Evolutionary conservation across 495 filamentous ascomycete genomes (phyloP).

Genomic region (Lasiosphaeria ovina): DNA sequence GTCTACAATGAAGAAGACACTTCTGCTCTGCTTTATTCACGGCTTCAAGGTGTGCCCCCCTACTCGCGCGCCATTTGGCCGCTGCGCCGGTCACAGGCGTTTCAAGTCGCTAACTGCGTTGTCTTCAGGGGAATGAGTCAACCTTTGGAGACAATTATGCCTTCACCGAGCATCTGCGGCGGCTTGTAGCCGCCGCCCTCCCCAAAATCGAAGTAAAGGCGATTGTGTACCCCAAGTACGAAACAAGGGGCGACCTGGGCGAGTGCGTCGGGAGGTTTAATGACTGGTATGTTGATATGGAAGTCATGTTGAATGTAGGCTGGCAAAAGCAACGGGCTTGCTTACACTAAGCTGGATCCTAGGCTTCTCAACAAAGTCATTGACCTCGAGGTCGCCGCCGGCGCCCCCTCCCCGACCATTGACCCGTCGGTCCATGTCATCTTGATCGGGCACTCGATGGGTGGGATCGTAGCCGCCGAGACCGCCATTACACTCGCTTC

Average conservation of each 20-base stretch:
- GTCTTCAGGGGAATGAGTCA: conserved; percentile 72
- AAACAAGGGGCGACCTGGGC: conserved; percentile 83
- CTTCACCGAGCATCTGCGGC: conserved; percentile 73
- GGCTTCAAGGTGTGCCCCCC: conserved; percentile 79
- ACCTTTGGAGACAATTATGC: conserved; percentile 67
- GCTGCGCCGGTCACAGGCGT: background rate
- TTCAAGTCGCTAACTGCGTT: background rate
- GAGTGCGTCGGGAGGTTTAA: conserved; percentile 78
- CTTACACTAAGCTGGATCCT: conserved; percentile 5
- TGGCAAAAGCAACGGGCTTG: background rate
- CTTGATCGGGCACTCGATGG: conserved; percentile 92
- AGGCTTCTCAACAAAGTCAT: conserved; percentile 92
- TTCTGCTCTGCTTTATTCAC: conserved; percentile 91
- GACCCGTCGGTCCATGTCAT: conserved; percentile 84
- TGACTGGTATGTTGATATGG: conserved; percentile 63
- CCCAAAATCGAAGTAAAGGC: conserved; percentile 69
- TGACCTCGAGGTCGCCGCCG: conserved; percentile 81
- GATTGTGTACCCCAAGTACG: conserved; percentile 83
- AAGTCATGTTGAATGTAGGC: background rate
- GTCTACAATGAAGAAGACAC: conserved; percentile 76
- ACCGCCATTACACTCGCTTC: conserved; percentile 66
- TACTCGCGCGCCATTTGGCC: background rate
- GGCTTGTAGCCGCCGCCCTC: conserved; percentile 65
- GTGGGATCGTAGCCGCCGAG: conserved; percentile 93
- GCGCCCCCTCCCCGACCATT: conserved; percentile 81